Percentiles rank a stretch among this genome's conserved stretches.
These are phyloP conservation scores for Leccinum sublutescens DNA, from an alignment of 768 basidiomycete species.

Conservation along the genomic window DNA sequence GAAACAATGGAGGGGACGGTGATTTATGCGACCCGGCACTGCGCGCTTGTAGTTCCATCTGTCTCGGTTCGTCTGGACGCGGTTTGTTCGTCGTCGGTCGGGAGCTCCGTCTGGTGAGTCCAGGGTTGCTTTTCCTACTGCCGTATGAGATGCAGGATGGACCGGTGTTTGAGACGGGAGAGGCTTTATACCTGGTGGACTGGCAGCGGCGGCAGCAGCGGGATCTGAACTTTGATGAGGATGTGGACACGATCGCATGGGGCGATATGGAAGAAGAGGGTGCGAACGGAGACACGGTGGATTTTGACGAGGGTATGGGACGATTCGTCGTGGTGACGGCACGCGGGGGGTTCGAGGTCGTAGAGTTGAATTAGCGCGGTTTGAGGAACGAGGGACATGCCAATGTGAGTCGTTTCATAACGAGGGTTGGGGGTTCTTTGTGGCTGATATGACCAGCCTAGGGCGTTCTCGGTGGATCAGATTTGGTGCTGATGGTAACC, in stretches of 20 bases:
- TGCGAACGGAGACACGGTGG: slow-evolving; percentile 19
- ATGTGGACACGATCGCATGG: background rate
- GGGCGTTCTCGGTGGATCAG: background rate
- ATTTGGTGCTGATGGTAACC: background rate
- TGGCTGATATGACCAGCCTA: background rate
- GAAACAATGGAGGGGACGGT: background rate
- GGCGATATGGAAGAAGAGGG: background rate
- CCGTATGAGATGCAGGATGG: slow-evolving; percentile 32
- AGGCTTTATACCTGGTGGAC: slow-evolving; percentile 19
- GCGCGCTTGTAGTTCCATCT: slow-evolving; percentile 16
- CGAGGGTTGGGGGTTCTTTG: background rate
- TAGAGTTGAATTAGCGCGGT: slow-evolving; percentile 18
- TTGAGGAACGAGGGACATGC: background rate
- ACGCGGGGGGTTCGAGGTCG: slow-evolving; percentile 28
- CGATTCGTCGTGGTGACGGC: slow-evolving; percentile 29
- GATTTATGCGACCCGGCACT: background rate
- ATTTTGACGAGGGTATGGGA: slow-evolving; percentile 33
- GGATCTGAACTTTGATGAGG: background rate
- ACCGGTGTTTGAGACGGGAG: slow-evolving; percentile 26
- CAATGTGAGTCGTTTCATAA: background rate
- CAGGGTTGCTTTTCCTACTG: slow-evolving; percentile 23
- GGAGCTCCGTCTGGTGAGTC: slow-evolving; percentile 25
- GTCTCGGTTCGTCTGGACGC: slow-evolving; percentile 29
- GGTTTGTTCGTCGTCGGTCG: slow-evolving; percentile 26
- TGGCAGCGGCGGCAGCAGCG: background rate